Conservation (phyloP, 768 basidiomycete genomes). For the Agaricus blazei region DNA sequence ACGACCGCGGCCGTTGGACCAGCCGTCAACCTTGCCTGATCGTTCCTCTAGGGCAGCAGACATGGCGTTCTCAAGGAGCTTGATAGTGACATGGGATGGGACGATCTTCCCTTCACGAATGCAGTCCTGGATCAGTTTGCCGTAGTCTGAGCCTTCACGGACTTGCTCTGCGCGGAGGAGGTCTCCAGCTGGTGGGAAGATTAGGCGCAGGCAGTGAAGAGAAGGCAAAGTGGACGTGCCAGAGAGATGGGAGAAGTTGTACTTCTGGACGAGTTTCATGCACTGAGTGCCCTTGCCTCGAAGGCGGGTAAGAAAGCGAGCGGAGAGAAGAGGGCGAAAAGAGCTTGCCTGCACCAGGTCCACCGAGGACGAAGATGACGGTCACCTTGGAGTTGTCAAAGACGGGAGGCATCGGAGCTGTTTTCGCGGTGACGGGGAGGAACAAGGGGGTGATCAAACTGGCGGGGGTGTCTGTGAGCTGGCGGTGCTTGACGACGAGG, state of each 20-base stretch:
- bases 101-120: constrained; percentile 93
- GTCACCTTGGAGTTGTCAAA: constrained; percentile 74
- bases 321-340: not conserved
- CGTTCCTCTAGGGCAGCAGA: constrained; percentile 43
- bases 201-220: constrained; percentile 6
- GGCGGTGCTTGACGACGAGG: constrained; percentile 49
- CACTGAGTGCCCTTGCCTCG: constrained; percentile 97
- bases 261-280: constrained; percentile 73
- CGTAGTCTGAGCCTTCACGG: constrained; percentile 78
- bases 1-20: constrained; percentile 69
- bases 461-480: constrained; percentile 52
- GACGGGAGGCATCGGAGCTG: constrained; percentile 31
- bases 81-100: constrained; percentile 95
- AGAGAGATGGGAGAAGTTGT: constrained; percentile 88
- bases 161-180: constrained; percentile 92
- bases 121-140: constrained; percentile 78
- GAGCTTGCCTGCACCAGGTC: constrained; percentile 83
- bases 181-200: constrained; percentile 72
- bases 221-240: constrained; percentile 42
- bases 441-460: constrained; percentile 61
- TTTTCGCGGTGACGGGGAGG: constrained; percentile 47
- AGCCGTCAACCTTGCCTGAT: constrained; percentile 40
- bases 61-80: constrained; percentile 94
- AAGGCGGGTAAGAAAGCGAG: constrained; percentile 2
- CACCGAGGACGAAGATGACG: constrained; percentile 94